Conservation (phyloP, 148 eudicot genomes). For the Vaccinium myrtillus region DNA sequence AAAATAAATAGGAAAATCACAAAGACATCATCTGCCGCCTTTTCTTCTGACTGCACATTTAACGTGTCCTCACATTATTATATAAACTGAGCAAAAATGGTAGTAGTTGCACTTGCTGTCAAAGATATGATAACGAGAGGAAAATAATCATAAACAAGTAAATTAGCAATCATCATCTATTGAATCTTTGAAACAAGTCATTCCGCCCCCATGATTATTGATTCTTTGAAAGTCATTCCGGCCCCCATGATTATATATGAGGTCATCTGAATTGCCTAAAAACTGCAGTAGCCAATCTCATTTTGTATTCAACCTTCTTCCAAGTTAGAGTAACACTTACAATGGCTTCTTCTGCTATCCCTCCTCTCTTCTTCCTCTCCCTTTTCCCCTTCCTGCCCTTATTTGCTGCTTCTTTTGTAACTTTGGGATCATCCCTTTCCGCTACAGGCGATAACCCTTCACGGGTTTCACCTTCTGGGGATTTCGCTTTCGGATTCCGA, state of each 20-base stretch:
- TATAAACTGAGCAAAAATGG: too few relatives aligned
- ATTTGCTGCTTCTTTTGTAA: background rate
- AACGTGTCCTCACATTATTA: too few relatives aligned
- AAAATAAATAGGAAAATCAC: too few relatives aligned
- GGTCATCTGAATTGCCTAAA: too few relatives aligned
- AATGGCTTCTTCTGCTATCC: slow-evolving; percentile 7
- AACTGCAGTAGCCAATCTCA: too few relatives aligned
- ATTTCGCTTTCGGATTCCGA: slow-evolving; percentile 5
- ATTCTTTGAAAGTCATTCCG: too few relatives aligned
- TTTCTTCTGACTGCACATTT: too few relatives aligned
- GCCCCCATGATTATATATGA: too few relatives aligned
- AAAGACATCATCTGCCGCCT: too few relatives aligned
- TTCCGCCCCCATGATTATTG: too few relatives aligned
- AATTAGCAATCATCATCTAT: background rate
- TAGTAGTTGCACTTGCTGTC: background rate
- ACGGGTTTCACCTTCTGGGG: slow-evolving; percentile 13
- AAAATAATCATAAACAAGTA: background rate
- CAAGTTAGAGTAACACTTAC: background rate
- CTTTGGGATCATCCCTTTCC: slow-evolving; percentile 4
- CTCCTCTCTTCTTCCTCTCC: background rate
- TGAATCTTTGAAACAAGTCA: too few relatives aligned
- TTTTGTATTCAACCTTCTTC: background rate
- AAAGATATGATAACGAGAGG: background rate
- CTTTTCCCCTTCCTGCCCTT: background rate
- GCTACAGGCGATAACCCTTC: background rate